Conservation (phyloP, 257 asterid species). For the Solanum neorickii region DNA sequence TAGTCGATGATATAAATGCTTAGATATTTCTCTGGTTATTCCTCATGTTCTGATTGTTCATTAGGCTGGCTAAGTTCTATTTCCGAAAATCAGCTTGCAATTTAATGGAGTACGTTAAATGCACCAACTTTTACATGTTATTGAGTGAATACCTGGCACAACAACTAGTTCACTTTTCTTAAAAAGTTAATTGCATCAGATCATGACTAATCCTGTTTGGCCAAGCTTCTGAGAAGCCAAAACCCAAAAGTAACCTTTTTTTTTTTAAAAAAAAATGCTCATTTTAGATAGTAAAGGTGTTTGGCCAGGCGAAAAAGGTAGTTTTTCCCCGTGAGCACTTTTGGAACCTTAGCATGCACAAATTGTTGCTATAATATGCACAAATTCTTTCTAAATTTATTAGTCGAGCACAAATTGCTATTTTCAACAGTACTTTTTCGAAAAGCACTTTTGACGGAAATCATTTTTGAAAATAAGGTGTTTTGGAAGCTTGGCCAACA, state of each 20-base stretch:
- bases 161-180: not conserved
- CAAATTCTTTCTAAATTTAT: not conserved
- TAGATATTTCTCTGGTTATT: not conserved
- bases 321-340: not conserved
- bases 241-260: not conserved
- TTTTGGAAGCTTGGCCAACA: not conserved
- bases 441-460: not conserved
- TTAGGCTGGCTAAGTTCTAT: not conserved
- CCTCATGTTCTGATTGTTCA: not conserved
- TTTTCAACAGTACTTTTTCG: not conserved
- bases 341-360: not conserved
- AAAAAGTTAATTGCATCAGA: not conserved
- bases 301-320: not conserved
- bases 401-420: not conserved
- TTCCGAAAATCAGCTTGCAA: not conserved
- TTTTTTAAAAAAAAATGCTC: not conserved
- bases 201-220: not conserved
- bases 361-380: not conserved
- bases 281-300: not conserved
- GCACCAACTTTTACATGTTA: not conserved
- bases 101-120: not conserved
- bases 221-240: not conserved
- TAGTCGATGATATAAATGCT: conserved; percentile 1
- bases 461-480: not conserved
- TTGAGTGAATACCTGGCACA: not conserved